Percentiles rank a stretch among this genome's conserved stretches.
phyloP scores from a whole-genome alignment of 2,329 filamentous ascomycete species.

The Phoma sp. region DNA sequence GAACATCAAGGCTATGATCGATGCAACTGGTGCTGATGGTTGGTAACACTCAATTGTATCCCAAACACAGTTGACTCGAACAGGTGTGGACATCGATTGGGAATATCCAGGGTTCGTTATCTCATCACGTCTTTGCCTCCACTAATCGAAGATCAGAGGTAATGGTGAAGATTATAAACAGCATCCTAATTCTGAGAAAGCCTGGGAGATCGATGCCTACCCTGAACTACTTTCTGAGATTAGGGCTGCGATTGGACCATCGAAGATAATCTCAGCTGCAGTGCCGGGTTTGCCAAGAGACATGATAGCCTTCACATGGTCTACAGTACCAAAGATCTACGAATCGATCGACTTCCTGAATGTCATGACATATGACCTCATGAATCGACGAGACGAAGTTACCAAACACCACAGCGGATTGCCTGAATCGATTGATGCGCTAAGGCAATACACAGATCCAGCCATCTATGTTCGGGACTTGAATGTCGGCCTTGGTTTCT shows the following conservation, averaged over 20 bases:
- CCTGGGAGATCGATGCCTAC: slow-evolving; percentile 68
- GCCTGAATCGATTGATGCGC: slow-evolving; percentile 58
- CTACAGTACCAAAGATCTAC: slow-evolving; percentile 66
- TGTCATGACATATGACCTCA: slow-evolving; percentile 75
- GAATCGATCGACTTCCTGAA: slow-evolving; percentile 71
- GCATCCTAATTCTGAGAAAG: slow-evolving; percentile 65
- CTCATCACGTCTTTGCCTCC: no score
- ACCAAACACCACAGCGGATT: slow-evolving; percentile 73
- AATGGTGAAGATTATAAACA: slow-evolving; percentile 74
- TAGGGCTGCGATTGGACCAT: slow-evolving; percentile 63
- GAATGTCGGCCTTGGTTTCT: slow-evolving; percentile 73
- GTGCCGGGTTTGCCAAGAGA: slow-evolving; percentile 64
- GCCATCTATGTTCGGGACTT: slow-evolving; percentile 64
- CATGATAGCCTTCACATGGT: slow-evolving; percentile 70
- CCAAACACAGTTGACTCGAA: not conserved
- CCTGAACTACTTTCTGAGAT: slow-evolving; percentile 68
- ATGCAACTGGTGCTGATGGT: slow-evolving; percentile 70
- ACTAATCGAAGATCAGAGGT: slow-evolving; percentile 46
- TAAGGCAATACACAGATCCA: slow-evolving; percentile 66
- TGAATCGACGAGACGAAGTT: slow-evolving; percentile 70
- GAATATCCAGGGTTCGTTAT: slow-evolving; percentile 57
- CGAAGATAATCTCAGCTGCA: slow-evolving; percentile 70
- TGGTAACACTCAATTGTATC: slow-evolving; percentile 6
- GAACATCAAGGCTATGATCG: slow-evolving; percentile 70
- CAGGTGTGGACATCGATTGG: slow-evolving; percentile 69